A percentile compares a stretch with the other conserved stretches of the same genome.
Evolutionary conservation across 2,329 filamentous ascomycete species (phyloP).

Genomic region (Zopfia rhizophila): DNA sequence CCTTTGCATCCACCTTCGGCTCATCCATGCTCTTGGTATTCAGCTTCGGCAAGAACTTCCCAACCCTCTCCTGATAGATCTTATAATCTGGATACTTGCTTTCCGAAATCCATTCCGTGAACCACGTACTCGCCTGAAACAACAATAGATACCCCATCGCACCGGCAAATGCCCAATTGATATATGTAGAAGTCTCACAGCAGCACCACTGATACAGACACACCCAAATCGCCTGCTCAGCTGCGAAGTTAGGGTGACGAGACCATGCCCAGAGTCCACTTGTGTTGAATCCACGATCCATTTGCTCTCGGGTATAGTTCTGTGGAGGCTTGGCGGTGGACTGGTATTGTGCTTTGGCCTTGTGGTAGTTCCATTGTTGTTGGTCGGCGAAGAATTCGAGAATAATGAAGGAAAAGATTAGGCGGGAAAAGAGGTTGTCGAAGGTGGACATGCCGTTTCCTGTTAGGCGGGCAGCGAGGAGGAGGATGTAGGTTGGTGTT

Average conservation of each 20-base stretch:
- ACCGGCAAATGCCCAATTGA: slow-evolving; percentile 83
- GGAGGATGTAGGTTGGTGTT: slow-evolving; percentile 83
- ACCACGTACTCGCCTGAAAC: slow-evolving; percentile 88
- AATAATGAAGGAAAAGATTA: slow-evolving; percentile 67
- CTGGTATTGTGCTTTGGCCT: slow-evolving; percentile 80
- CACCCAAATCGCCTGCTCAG: slow-evolving; percentile 92
- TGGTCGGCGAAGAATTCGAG: slow-evolving; percentile 85
- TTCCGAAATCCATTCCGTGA: slow-evolving; percentile 84
- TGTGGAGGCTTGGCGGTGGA: slow-evolving; percentile 75
- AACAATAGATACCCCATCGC: slow-evolving; percentile 76
- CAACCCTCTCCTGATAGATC: slow-evolving; percentile 83
- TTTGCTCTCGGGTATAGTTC: slow-evolving; percentile 73
- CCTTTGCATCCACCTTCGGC: slow-evolving; percentile 22
- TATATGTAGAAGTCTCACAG: slow-evolving; percentile 73
- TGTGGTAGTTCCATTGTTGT: slow-evolving; percentile 92
- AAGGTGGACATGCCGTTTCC: slow-evolving; percentile 58
- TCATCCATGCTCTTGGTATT: slow-evolving; percentile 43
- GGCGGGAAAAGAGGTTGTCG: slow-evolving; percentile 67
- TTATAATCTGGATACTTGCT: slow-evolving; percentile 90
- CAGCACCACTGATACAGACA: slow-evolving; percentile 89
- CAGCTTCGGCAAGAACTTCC: slow-evolving; percentile 78
- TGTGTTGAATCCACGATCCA: slow-evolving; percentile 90
- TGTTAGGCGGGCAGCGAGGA: slow-evolving; percentile 76
- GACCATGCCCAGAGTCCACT: slow-evolving; percentile 87
- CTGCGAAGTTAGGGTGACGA: slow-evolving; percentile 93